Evolutionary conservation across 164 flowering plant species (phyloP).

Genomic region (Tetracentron sinense): DNA sequence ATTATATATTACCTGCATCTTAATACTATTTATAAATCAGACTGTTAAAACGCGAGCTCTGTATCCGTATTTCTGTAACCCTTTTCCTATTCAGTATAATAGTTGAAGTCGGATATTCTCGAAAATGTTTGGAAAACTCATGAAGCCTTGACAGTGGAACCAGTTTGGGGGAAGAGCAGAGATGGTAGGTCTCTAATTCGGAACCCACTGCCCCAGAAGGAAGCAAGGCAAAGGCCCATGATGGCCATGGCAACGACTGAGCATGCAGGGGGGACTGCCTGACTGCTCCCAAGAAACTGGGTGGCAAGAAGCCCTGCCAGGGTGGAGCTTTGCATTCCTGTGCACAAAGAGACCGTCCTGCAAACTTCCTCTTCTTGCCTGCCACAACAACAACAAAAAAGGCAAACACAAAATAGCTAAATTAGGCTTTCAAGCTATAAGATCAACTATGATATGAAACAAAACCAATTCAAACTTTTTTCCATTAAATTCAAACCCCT

Average conservation of each 20-base stretch:
- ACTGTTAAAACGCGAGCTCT: too few relatives aligned
- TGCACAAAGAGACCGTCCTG: slow-evolving; percentile 83
- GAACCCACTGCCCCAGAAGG: slow-evolving; percentile 85
- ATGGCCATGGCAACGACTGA: slow-evolving; percentile 96
- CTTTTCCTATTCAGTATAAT: too few relatives aligned
- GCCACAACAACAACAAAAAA: slow-evolving; percentile 15
- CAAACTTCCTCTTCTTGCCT: slow-evolving; percentile 84
- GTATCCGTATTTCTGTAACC: too few relatives aligned
- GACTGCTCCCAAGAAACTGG: slow-evolving; percentile 85
- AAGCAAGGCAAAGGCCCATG: slow-evolving; percentile 90
- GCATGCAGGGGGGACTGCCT: slow-evolving; percentile 94
- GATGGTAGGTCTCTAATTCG: slow-evolving; percentile 59
- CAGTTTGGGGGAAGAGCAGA: slow-evolving; percentile 31
- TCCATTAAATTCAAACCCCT: not conserved
- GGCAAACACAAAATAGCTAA: not conserved
- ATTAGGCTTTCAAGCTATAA: not conserved
- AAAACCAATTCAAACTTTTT: not conserved
- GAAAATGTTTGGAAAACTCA: too few relatives aligned
- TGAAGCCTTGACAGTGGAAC: slow-evolving; percentile 41
- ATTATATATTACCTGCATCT: too few relatives aligned
- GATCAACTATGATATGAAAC: not conserved
- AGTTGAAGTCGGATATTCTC: too few relatives aligned
- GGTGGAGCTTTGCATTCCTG: slow-evolving; percentile 99
- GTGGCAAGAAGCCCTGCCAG: slow-evolving; percentile 94
- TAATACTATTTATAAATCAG: too few relatives aligned